A percentile compares a stretch with the other conserved stretches of the same genome.
phyloP scores from a whole-genome alignment of 441 rosid species.

The Cnidoscolus chayamansa region DNA sequence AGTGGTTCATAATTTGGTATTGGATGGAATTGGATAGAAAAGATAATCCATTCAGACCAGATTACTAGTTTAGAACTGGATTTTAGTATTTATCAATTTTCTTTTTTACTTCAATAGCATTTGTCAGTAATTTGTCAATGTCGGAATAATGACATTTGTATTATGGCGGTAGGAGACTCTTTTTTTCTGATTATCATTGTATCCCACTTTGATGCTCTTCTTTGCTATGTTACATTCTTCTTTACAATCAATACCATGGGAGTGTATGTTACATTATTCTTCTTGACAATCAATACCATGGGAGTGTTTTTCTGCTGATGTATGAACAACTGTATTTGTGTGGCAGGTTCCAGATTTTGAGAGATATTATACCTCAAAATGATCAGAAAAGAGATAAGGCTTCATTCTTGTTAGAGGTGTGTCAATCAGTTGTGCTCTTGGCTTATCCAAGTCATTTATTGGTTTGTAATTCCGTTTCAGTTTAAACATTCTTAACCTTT shows the following conservation, averaged over 20 bases:
- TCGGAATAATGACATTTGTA: neutral
- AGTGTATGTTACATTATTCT: too few species aligned
- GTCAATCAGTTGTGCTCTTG: neutral
- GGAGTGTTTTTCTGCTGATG: slow-evolving; percentile 3
- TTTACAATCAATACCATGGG: too few species aligned
- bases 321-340: slow-evolving; percentile 21
- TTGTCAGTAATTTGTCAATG: neutral
- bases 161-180: neutral
- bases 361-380: slow-evolving; percentile 77
- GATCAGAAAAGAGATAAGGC: slow-evolving; percentile 98
- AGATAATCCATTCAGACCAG: neutral
- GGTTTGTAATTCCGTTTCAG: neutral
- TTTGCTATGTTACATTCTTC: neutral
- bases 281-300: neutral
- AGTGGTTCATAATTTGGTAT: neutral
- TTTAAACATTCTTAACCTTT: neutral
- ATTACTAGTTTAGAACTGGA: neutral
- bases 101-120: neutral
- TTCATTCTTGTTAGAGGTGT: slow-evolving; percentile 88
- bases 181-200: slow-evolving; percentile 8
- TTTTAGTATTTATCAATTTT: neutral
- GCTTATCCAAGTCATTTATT: neutral
- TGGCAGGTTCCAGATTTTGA: slow-evolving; percentile 83
- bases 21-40: neutral
- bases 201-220: neutral